These are phyloP conservation scores for Mycena alexandri DNA, from an alignment of 768 basidiomycete species.

Conservation along the genomic window DNA sequence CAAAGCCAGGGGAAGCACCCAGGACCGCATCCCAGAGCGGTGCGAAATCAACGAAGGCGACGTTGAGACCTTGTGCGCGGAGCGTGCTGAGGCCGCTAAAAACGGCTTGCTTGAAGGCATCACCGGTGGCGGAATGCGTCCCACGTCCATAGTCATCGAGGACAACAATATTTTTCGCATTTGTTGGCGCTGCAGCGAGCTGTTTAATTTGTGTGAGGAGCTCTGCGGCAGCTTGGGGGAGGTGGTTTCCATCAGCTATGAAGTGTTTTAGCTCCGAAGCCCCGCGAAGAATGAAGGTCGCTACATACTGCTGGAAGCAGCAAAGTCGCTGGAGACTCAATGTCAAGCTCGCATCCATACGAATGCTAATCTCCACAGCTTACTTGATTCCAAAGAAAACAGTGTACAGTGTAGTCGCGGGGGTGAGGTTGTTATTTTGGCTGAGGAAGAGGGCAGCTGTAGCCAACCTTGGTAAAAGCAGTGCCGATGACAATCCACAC, in stretches of 20 bases:
- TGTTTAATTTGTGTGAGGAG: slow-evolving; percentile 59
- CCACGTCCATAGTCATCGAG: slow-evolving; percentile 67
- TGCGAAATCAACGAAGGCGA: slow-evolving; percentile 61
- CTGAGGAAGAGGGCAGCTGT: not conserved
- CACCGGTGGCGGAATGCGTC: slow-evolving; percentile 51
- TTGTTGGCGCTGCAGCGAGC: slow-evolving; percentile 62
- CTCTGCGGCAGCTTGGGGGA: slow-evolving; percentile 41
- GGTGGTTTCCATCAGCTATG: slow-evolving; percentile 60
- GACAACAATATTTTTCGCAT: slow-evolving; percentile 62
- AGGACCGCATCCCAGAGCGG: slow-evolving; percentile 65
- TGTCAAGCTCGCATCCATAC: no score
- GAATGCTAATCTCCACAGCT: not conserved
- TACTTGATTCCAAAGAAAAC: slow-evolving; percentile 3
- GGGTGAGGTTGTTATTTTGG: not conserved
- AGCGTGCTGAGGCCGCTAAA: slow-evolving; percentile 56
- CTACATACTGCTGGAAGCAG: not conserved
- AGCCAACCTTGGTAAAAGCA: no score
- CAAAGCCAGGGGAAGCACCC: slow-evolving; percentile 54
- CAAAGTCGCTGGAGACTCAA: not conserved
- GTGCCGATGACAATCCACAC: no score
- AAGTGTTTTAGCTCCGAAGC: not conserved
- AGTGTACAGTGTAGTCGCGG: not conserved
- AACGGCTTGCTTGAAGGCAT: slow-evolving; percentile 61
- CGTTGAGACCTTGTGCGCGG: slow-evolving; percentile 49
- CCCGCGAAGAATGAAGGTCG: not conserved